Evolutionary conservation across 2,329 filamentous ascomycete genomes (phyloP), one percentile per base, ranked within the genome.

Genomic region (Neocatenulostroma microsporum): DNA sequence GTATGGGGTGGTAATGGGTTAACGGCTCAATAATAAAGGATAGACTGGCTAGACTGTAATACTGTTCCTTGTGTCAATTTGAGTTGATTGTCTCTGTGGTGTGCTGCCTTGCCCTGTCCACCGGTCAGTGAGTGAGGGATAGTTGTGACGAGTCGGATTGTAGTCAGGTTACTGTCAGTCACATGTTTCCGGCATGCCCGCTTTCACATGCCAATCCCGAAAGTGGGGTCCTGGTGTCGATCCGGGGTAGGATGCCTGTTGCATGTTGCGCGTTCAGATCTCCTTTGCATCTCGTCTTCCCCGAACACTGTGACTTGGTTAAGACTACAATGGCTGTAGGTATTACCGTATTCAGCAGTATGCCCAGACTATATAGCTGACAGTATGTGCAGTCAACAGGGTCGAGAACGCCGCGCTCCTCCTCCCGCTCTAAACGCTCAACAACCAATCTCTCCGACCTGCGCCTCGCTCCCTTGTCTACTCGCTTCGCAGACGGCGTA

Each of bases 381-480:
- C n/a, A 36, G 13, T 8, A 24, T 15, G 19, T 26, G 25, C 15
- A 34, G 18, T 31, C 37, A 10, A 18, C 17, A 33, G 21, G 41
- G 26, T 41, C 36, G 27, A 46, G 23, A 33, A 49, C 45, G 12
- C 44, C 52, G 14, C 50, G 50, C 21, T 52, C 52, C n/a, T 46
- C 40, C 29, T 57, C 57, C 23, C 50, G 55, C 42, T 48, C 54
- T n/a, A 58, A 56, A 42, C 73, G 75, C 39, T 78, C 74, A 33
- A 72, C 74, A 48, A 73, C 73, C 32, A 75, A 75, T 43, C 66
- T 80, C 35, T 62, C 72, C 48, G 69, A 76, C 50, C 66, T 78
- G 42, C 76, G 75, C 28, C 66, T 79, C n/a, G 72, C 74, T 48
- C 76, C 75, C 25, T 64, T 80, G 38, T 57, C 56, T 17, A 72